phyloP scores from a whole-genome alignment of 148 eudicot genomes.

The Cornus florida region DNA sequence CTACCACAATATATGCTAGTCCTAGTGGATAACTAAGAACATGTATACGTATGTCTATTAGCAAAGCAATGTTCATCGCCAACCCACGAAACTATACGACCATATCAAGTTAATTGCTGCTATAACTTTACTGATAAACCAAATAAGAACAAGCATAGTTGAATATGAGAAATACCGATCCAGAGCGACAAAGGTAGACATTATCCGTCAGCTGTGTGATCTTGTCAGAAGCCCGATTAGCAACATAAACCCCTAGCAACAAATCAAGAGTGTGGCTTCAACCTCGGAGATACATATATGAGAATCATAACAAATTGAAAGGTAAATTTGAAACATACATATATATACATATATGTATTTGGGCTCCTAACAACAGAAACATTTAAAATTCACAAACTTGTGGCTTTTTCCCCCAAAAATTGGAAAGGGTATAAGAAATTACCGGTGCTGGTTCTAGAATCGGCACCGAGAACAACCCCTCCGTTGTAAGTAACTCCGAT shows the following conservation, averaged over 20 bases:
- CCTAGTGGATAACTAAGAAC: neutral
- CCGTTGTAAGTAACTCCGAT: conserved; percentile 93
- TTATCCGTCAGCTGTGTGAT: conserved; percentile 93
- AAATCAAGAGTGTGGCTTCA: conserved; percentile 5
- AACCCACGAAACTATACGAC: neutral
- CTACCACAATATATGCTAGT: neutral
- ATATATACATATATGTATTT: neutral
- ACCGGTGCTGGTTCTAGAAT: conserved; percentile 99
- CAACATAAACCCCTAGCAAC: conserved; percentile 80
- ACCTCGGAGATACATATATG: neutral
- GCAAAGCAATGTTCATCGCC: neutral
- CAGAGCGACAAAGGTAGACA: conserved; percentile 94
- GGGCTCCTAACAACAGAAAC: no score
- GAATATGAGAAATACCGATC: conserved; percentile 61
- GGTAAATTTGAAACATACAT: no score
- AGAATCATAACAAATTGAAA: neutral
- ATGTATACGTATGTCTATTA: no score
- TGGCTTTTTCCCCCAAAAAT: neutral
- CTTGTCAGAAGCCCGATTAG: conserved; percentile 99
- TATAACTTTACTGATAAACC: no score
- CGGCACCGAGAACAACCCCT: conserved; percentile 97
- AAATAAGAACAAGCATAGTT: neutral
- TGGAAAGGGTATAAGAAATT: neutral
- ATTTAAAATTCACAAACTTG: no score
- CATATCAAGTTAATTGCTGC: neutral